Percentiles rank a stretch among this genome's conserved stretches.
Conservation (phyloP, 2,329 filamentous ascomycete species). For the Aschersonia sp. region DNA sequence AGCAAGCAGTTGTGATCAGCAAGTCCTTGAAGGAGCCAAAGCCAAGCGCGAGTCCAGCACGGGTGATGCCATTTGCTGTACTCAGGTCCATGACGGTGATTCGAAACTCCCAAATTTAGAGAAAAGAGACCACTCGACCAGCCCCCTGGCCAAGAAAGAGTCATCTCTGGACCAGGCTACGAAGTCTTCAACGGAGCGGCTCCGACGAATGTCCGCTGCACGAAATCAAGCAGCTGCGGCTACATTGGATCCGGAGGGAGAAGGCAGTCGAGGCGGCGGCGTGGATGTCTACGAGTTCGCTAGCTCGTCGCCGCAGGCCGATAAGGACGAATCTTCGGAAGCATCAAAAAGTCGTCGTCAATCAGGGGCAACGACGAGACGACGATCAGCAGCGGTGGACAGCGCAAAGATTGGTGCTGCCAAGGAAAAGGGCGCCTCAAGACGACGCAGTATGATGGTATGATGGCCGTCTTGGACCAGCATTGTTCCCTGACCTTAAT, state of each 20-base stretch:
- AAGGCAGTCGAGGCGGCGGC: constrained; percentile 10
- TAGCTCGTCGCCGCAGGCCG: constrained; percentile 27
- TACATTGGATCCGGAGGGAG: constrained; percentile 1
- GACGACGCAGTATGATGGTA: constrained; percentile 46
- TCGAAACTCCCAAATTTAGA: constrained; percentile 1
- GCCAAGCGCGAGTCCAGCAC: constrained; percentile 19
- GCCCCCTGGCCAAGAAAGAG: constrained; percentile 26
- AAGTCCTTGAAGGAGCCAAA: constrained; percentile 10
- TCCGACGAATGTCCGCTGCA: constrained; percentile 21
- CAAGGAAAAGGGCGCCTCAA: constrained; percentile 18
- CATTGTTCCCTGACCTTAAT: neutral
- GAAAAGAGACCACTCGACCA: constrained; percentile 15
- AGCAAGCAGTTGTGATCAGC: constrained; percentile 20
- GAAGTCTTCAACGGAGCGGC: constrained; percentile 8
- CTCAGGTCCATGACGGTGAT: too few relatives aligned
- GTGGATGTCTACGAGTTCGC: constrained; percentile 42
- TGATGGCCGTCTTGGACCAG: constrained; percentile 9
- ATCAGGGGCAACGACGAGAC: constrained; percentile 11
- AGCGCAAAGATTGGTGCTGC: constrained; percentile 18
- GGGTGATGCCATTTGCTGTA: constrained; percentile 12
- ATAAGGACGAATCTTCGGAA: constrained; percentile 14
- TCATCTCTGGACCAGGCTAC: too few relatives aligned
- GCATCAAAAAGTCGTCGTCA: neutral
- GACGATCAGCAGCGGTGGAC: constrained; percentile 23
- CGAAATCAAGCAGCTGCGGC: constrained; percentile 1